phyloP scores from a whole-genome alignment of 2,329 filamentous ascomycete species.

The Delphinella strobiligena region DNA sequence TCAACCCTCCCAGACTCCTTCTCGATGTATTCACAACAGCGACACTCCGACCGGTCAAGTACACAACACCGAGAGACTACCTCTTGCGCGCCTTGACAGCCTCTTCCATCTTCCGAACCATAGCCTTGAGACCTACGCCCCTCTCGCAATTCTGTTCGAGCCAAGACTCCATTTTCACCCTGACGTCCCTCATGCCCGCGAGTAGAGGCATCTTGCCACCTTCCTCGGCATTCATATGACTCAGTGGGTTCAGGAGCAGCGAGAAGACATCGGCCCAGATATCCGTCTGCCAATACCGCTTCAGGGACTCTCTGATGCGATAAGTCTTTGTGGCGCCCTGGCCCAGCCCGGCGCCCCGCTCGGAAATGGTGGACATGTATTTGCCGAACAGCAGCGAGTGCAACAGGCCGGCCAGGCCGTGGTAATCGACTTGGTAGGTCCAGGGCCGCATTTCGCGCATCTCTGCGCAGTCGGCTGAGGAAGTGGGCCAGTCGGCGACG shows the following conservation, averaged over 20 bases:
- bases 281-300: conserved; percentile 93
- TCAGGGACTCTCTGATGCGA: conserved; percentile 68
- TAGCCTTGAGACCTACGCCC: conserved; percentile 48
- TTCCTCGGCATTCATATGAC: conserved; percentile 53
- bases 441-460: conserved; percentile 89
- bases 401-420: conserved; percentile 77
- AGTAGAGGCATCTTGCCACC: conserved; percentile 59
- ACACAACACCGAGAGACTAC: too few relatives aligned
- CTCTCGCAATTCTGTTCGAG: conserved; percentile 71
- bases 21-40: too few relatives aligned
- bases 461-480: conserved; percentile 79
- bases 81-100: conserved; percentile 42
- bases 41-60: too few relatives aligned
- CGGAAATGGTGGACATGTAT: conserved; percentile 69
- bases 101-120: conserved; percentile 53
- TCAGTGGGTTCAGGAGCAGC: conserved; percentile 69
- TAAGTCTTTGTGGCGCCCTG: conserved; percentile 54
- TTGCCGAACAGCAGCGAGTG: conserved; percentile 86
- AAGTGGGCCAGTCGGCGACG: conserved; percentile 90
- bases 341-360: conserved; percentile 40
- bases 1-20: too few relatives aligned
- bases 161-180: conserved; percentile 76
- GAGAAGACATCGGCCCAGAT: conserved; percentile 80
- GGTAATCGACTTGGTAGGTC: conserved; percentile 97
- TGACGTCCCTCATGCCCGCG: conserved; percentile 53